Conservation (phyloP, 192 early-diverging fungal genomes). For the Diversispora eburnea region DNA sequence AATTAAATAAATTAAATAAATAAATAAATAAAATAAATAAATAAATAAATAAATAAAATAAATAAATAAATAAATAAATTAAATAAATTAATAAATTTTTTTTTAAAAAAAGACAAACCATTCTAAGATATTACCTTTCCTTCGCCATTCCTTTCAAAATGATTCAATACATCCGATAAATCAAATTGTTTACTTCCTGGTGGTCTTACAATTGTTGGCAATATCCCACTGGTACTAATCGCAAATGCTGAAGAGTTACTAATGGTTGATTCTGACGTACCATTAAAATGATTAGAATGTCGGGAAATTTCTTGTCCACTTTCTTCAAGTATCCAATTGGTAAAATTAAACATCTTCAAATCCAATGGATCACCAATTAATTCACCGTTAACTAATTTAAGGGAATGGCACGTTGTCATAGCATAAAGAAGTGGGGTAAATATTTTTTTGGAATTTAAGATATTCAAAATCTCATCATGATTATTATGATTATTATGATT, state of each 20-base stretch:
- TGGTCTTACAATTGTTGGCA: conserved; percentile 86
- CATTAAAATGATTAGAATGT: not conserved
- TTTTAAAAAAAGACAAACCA: no score
- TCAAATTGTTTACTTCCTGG: conserved; percentile 64
- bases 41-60: no score
- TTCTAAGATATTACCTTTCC: conserved; percentile 18
- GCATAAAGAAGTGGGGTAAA: conserved; percentile 50
- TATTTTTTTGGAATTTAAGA: no score
- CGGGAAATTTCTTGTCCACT: conserved; percentile 46
- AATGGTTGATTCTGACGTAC: no score
- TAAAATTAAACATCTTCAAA: conserved; percentile 97
- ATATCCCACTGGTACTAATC: conserved; percentile 38
- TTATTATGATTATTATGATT: not conserved
- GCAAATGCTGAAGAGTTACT: conserved; percentile 10
- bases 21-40: no score
- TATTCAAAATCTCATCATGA: no score
- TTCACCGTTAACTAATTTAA: conserved; percentile 88
- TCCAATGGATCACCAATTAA: conserved; percentile 95
- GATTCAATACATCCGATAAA: conserved; percentile 44
- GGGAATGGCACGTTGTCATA: conserved; percentile 76
- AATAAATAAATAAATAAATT: no score
- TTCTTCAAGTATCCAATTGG: conserved; percentile 91
- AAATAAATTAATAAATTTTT: no score
- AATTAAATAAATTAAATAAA: no score
- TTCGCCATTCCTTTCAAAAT: conserved; percentile 32